phyloP scores from a whole-genome alignment of 2,329 filamentous ascomycete species.

The Hypoxylon sp. region DNA sequence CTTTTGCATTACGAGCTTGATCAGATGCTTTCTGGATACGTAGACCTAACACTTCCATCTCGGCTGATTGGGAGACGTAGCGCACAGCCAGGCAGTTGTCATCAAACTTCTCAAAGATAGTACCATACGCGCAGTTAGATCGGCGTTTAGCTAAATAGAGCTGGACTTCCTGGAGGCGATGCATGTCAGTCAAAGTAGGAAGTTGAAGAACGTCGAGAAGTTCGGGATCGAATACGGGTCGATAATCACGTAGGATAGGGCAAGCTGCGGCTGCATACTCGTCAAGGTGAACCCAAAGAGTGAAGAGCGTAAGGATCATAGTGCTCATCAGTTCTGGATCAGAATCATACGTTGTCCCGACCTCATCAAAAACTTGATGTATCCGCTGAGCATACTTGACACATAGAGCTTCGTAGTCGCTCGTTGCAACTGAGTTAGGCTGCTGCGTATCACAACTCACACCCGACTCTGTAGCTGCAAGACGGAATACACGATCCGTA shows the following conservation, averaged over 20 bases:
- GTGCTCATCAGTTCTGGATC: slow-evolving; percentile 66
- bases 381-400: slow-evolving; percentile 55
- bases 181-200: slow-evolving; percentile 62
- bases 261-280: slow-evolving; percentile 58
- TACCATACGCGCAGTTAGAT: slow-evolving; percentile 47
- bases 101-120: slow-evolving; percentile 64
- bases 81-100: slow-evolving; percentile 62
- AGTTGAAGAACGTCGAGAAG: slow-evolving; percentile 71
- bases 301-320: slow-evolving; percentile 68
- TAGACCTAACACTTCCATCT: slow-evolving; percentile 42
- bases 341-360: slow-evolving; percentile 58
- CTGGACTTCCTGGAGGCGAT: slow-evolving; percentile 66
- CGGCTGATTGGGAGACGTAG: slow-evolving; percentile 59
- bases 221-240: slow-evolving; percentile 65
- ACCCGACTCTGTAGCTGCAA: slow-evolving; percentile 40
- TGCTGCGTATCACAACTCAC: slow-evolving; percentile 5
- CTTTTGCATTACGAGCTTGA: slow-evolving; percentile 32
- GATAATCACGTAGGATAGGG: slow-evolving; percentile 66
- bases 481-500: slow-evolving; percentile 38
- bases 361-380: slow-evolving; percentile 54
- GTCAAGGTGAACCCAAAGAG: slow-evolving; percentile 73
- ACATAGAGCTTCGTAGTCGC: slow-evolving; percentile 29
- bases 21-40: slow-evolving; percentile 42
- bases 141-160: slow-evolving; percentile 62
- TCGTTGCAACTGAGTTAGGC: neutral